Base-by-base conservation (phyloP, 495 filamentous ascomycete species). In the Talaromyces trachyspermus region DNA sequence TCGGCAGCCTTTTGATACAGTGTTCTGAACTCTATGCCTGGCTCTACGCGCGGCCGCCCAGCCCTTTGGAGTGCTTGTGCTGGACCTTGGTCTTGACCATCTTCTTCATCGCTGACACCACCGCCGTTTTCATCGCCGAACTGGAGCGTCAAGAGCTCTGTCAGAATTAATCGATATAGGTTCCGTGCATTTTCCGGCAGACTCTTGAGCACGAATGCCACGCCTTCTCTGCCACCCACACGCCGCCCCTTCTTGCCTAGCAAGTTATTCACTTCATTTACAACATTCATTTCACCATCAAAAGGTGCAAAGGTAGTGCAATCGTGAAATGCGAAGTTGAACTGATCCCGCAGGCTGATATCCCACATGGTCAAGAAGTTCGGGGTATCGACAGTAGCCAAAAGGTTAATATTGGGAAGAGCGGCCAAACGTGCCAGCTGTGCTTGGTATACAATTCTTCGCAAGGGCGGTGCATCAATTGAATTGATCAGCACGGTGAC, bases 1-100 rank as follows among this genome's bases (percentile, higher is more conserved):
- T 95, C 91, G 18, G 89, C 83, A 14, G 90, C 90, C 63, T 94
- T 95, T 58, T 92, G 89, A 66, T 97, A 98, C 46, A 97, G 68
- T 52, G 85, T 77, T 12, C 86, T 74, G 63, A 95, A 96, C 65
- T 97, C 92, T 24, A 98, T 79, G 1, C 85, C 85, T 14, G 63
- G 59, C 43, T 77, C 70, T 23, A 66, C 58, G 24, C 61, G 41
- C 39, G 46, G 35, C 42, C 40, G 46, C 18, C 54, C 20, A 49
- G 45, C 18, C 8, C 26, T 42, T 14, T 12, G 12, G 8, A 7
- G 35, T 7, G 35, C 27, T 14, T 52, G 61, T 45, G 51, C 59
- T 46, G 50, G 48, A 25, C 14, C 36, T 32, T 48, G 48, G 10
- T 30, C 46, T 25, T 45, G 49, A 33, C 56, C 62, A 10, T 71